Conservation (phyloP, 768 basidiomycete species). For the Tulasnella sp. region DNA sequence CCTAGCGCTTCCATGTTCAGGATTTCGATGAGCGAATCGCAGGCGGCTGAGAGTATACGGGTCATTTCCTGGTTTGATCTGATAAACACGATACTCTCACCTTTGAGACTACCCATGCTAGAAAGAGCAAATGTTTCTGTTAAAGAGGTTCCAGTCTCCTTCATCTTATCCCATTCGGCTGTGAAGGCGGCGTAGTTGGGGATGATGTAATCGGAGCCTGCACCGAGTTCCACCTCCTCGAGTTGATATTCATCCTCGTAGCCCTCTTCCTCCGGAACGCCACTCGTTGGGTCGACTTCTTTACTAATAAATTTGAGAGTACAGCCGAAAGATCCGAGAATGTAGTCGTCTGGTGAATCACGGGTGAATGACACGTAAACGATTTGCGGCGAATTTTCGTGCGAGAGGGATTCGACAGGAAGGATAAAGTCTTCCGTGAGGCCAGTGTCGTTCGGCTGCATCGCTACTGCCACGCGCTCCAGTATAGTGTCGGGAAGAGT, state of each 20-base stretch:
- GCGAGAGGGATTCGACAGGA: conserved; percentile 64
- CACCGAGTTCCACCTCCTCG: conserved; percentile 91
- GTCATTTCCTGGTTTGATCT: conserved; percentile 7
- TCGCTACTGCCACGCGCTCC: conserved; percentile 89
- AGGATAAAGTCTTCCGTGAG: conserved; percentile 95
- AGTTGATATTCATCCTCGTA: conserved; percentile 98
- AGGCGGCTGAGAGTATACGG: conserved; percentile 62
- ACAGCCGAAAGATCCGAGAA: conserved; percentile 81
- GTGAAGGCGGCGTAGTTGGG: conserved; percentile 92
- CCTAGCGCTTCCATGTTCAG: conserved; percentile 96
- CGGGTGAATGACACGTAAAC: conserved; percentile 95
- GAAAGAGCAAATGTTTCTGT: conserved; percentile 93
- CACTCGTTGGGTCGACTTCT: conserved; percentile 92
- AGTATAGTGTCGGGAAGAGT: conserved; percentile 93
- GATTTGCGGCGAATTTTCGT: conserved; percentile 71
- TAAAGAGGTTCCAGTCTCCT: conserved; percentile 59
- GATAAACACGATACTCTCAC: conserved; percentile 46
- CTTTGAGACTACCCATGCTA: conserved; percentile 90
- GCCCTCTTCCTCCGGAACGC: conserved; percentile 96
- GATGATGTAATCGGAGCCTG: conserved; percentile 89
- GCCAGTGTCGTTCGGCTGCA: conserved; percentile 74
- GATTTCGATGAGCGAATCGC: conserved; percentile 92
- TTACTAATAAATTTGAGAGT: conserved; percentile 94
- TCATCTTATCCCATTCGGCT: conserved; percentile 92
- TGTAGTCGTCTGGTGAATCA: conserved; percentile 69